Conservation (phyloP, 2,329 filamentous ascomycete genomes). For the Pseudopyrenochaeta lycopersici region DNA sequence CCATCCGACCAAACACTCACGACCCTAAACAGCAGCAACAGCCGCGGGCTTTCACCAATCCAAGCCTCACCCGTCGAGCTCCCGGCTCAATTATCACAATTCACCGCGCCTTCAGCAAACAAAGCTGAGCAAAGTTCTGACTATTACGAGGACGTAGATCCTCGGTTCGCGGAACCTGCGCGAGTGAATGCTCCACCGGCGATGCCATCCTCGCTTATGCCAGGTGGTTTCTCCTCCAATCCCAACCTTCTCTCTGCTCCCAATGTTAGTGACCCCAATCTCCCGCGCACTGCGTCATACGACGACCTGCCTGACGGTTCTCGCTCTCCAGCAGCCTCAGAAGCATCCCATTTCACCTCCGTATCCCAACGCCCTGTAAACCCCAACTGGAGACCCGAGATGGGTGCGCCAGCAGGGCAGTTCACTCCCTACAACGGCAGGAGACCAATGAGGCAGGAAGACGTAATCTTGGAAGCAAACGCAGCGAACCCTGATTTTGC, state of each 20-base stretch:
- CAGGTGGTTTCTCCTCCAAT: slow-evolving; percentile 43
- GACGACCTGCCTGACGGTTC: slow-evolving; percentile 71
- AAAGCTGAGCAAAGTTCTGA: slow-evolving; percentile 51
- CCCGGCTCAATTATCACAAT: slow-evolving; percentile 39
- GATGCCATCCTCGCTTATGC: slow-evolving; percentile 44
- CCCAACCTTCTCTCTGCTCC: slow-evolving; percentile 34
- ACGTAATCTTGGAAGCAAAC: slow-evolving; percentile 72
- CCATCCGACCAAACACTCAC: slow-evolving; percentile 35
- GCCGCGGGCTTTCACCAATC: slow-evolving; percentile 50
- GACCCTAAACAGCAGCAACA: slow-evolving; percentile 37
- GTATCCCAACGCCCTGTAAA: slow-evolving; percentile 90
- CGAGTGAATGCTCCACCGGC: slow-evolving; percentile 33
- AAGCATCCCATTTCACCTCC: slow-evolving; percentile 87
- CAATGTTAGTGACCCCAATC: slow-evolving; percentile 42
- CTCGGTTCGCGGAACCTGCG: slow-evolving; percentile 74
- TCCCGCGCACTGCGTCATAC: slow-evolving; percentile 60
- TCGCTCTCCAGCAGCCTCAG: slow-evolving; percentile 76
- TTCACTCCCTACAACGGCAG: slow-evolving; percentile 44
- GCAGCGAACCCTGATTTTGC: slow-evolving; percentile 84
- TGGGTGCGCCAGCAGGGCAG: slow-evolving; percentile 51
- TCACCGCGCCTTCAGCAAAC: slow-evolving; percentile 31
- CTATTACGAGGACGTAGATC: slow-evolving; percentile 95
- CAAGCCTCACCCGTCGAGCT: slow-evolving; percentile 49
- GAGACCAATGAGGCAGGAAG: slow-evolving; percentile 63
- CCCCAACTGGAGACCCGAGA: slow-evolving; percentile 77